Evolutionary conservation across 2,329 filamentous ascomycete genomes (phyloP).

Genomic region (Chrysoporthe austroafricana): DNA sequence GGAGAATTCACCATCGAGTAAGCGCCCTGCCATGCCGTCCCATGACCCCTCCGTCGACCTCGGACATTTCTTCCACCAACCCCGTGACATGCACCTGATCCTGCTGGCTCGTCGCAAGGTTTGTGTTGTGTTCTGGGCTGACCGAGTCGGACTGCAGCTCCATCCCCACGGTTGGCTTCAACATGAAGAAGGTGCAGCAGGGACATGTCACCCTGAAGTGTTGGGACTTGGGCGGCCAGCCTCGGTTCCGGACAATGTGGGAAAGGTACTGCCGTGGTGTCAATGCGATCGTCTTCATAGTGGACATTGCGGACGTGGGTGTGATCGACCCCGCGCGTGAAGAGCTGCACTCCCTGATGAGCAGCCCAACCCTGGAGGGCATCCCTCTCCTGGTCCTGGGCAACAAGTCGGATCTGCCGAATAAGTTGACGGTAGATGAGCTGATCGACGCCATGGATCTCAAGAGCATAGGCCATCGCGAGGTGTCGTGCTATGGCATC

Average conservation of each 20-base stretch:
- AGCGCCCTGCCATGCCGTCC: slow-evolving; percentile 45
- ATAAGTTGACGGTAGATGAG: slow-evolving; percentile 91
- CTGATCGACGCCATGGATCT: slow-evolving; percentile 91
- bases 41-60: slow-evolving; percentile 29
- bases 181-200: slow-evolving; percentile 97
- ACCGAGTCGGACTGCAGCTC: slow-evolving; percentile 64
- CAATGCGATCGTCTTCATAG: slow-evolving; percentile 97
- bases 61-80: slow-evolving; percentile 21
- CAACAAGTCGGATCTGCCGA: slow-evolving; percentile 95
- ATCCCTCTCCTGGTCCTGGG: slow-evolving; percentile 94
- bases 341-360: slow-evolving; percentile 87
- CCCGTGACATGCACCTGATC: slow-evolving; percentile 26
- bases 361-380: slow-evolving; percentile 80
- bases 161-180: slow-evolving; percentile 98
- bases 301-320: slow-evolving; percentile 87
- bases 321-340: slow-evolving; percentile 85
- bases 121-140: slow-evolving; percentile 40
- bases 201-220: slow-evolving; percentile 98
- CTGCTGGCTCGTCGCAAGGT: slow-evolving; percentile 34
- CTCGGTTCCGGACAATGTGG: slow-evolving; percentile 98
- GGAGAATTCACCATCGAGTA: slow-evolving; percentile 99
- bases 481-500: slow-evolving; percentile 98
- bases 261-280: slow-evolving; percentile 97
- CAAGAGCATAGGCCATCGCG: slow-evolving; percentile 84
- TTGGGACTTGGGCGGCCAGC: slow-evolving; percentile 98